Evolutionary conservation across 1,139 yeast species (phyloP), one percentile per base, ranked within the genome.

Genomic region (Debaryomyces nepalensis): DNA sequence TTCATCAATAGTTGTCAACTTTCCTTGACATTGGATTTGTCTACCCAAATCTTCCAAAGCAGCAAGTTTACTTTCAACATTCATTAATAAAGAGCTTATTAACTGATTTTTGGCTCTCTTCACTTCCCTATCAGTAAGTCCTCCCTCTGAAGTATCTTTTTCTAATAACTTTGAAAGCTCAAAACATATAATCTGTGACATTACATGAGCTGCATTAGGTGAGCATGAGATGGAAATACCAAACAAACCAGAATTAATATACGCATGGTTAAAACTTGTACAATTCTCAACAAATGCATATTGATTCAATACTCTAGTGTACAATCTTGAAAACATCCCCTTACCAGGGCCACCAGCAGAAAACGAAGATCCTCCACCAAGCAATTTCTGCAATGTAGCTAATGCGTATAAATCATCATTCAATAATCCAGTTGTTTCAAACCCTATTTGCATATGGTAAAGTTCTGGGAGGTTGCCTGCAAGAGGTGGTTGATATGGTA

Each of bases 311-410:
- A 93, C 97, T 53, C 91, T 81, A 0, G 97, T 89, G 68, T 90
- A 93, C 22, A 95, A 79, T 46, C 99, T 77, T 2, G 97, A 88
- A 63, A 90, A 95, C 98, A 93, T 91, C 4, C 99, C 99, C 66
- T 93, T 93, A 42, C 99, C 99, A n/a, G 99, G 99, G 0, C 99
- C 99, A 51, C 99, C 99, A 8, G 99, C 98, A 18, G 95, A 85
- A 59, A 93, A 93, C 1, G 98, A 90, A 5, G 97, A 95, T 40
- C 99, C 99, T 27, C 98, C 98, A 31, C 99, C 99, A n/a, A 93
- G 71, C 22, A 93, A 72, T 47, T 93, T 90, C 59, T 93, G 99
- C 43, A 93, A 75, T 1, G 93, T 84, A 1, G 98, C 97, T 37
- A 90, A 71, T 0, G 96, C 95, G 57, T 93, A 93, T 33, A 91